Evolutionary conservation across 1,284 basidiomycete genomes (phyloP), one percentile per base, ranked within the genome.

Genomic region (Naganishia cerealis): DNA sequence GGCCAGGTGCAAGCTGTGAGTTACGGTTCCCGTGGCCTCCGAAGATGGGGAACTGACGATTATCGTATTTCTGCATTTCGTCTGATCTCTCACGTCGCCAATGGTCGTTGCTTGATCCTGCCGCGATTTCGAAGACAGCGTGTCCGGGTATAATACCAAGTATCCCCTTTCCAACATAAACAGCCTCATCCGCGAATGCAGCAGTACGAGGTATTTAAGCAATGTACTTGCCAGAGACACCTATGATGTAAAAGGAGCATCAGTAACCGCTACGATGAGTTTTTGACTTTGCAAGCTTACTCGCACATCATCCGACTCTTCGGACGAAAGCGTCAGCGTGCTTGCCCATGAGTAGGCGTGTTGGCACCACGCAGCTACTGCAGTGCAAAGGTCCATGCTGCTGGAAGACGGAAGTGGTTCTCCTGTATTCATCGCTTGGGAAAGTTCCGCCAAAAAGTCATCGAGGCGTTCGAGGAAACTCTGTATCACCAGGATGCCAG

Each of bases 171-270:
- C 50, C 50, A 63, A 38, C 21, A 63, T 40, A 4, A 16, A 21
- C 1, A 63, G 38, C 8, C 15, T 24, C 61, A 63, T 39, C 15
- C 50, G 50, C 36, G 61, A 54, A 54, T 63, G 61, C 5, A 63
- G 42, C 26, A 63, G 48, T 1, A 63, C 61, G 29, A 63, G 24
- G 36, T 54, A 42, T 42, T 63, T 53, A 13, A 63, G 61, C 38
- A 63, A 16, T 21, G 54, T 15, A 26, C 54, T 52, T 7, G 21
- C 21, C 7, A 63, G 24, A 24, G 38, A 54, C 5, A 63, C 46
- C 61, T 63, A 8, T 9, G 21, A 58, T 4, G 3, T 12, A 24
- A 48, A 16, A 33, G n/a, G 48, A 8, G 26, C 3, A 18, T 24
- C 40, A 13, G 53, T 50, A 15, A 13, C 12, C 8, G 15, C 15